phyloP scores from a whole-genome alignment of 1,284 basidiomycete species.

The Ganoderma resinaceum region DNA sequence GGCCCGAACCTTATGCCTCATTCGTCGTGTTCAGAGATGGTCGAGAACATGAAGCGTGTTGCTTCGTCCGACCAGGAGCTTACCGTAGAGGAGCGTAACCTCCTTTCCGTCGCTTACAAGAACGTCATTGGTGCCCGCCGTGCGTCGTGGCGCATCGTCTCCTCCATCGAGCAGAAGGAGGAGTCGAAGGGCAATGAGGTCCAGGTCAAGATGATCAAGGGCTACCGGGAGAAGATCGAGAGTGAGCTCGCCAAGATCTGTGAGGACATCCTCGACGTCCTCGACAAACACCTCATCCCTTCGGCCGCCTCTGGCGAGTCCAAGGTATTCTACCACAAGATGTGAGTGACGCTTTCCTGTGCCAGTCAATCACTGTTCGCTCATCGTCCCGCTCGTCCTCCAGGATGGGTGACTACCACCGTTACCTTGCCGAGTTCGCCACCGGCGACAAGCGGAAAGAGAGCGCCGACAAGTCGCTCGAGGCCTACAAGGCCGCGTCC shows the following conservation, averaged over 20 bases:
- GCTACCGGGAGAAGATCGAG: conserved; percentile 99
- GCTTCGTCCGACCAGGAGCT: conserved; percentile 97
- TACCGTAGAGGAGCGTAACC: conserved; percentile 99
- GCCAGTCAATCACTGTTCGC: background rate
- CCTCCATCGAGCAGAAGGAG: conserved; percentile 99
- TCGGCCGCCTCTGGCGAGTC: conserved; percentile 98
- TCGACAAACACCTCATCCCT: conserved; percentile 99
- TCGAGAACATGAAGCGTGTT: conserved; percentile 99
- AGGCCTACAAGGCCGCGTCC: conserved; percentile 99
- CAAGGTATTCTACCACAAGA: conserved; percentile 99
- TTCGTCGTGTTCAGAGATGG: conserved; percentile 79
- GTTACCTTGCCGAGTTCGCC: conserved; percentile 99
- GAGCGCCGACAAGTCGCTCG: conserved; percentile 97
- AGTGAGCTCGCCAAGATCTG: conserved; percentile 98
- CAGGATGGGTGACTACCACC: conserved; percentile 99
- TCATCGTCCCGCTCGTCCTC: conserved; percentile 2
- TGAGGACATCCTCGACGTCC: conserved; percentile 98
- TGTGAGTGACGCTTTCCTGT: conserved; percentile 63
- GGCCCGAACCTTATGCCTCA: conserved; percentile 30
- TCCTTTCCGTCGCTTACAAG: conserved; percentile 99
- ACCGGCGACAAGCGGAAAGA: conserved; percentile 99
- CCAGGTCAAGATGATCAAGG: conserved; percentile 99
- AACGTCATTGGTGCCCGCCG: conserved; percentile 99
- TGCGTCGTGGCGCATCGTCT: conserved; percentile 99
- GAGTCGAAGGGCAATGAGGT: conserved; percentile 99